Conservation (phyloP, 179 eudicot genomes). For the Silene coronaria region DNA sequence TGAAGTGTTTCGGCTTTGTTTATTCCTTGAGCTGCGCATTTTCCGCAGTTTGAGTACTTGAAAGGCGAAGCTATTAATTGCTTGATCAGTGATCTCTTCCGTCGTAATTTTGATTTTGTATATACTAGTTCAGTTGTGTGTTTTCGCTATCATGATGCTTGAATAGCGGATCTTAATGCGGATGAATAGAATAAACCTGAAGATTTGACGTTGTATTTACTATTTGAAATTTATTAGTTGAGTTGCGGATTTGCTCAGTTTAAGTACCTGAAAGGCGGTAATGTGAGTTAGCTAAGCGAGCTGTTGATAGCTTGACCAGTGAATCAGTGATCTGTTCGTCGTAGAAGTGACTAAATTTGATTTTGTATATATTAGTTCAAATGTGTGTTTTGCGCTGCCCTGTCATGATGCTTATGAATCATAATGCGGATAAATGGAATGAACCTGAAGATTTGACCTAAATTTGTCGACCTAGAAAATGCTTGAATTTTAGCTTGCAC, state of each 20-base stretch:
- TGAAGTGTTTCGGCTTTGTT: conserved; percentile 4
- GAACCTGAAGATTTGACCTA: neutral
- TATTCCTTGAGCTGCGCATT: neutral
- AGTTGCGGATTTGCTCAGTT: neutral
- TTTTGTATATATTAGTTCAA: neutral
- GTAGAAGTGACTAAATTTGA: neutral
- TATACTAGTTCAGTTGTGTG: neutral
- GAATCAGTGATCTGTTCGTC: neutral
- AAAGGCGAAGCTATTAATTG: neutral
- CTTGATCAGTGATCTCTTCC: neutral
- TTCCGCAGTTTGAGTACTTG: neutral
- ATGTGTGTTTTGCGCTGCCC: neutral
- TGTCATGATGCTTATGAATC: neutral
- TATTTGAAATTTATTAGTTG: neutral
- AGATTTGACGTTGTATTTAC: neutral
- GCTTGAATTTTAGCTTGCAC: neutral
- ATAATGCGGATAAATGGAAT: neutral
- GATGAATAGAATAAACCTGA: neutral
- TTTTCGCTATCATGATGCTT: neutral
- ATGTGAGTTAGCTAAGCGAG: neutral
- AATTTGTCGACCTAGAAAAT: neutral
- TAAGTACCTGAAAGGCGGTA: neutral
- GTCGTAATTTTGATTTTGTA: neutral
- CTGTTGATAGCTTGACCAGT: neutral
- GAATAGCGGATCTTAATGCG: neutral